Percentiles rank a stretch among this genome's conserved stretches.
These are phyloP conservation scores for Zelonia costaricensis DNA, from an alignment of 208 protist genomes.

Conservation along the genomic window DNA sequence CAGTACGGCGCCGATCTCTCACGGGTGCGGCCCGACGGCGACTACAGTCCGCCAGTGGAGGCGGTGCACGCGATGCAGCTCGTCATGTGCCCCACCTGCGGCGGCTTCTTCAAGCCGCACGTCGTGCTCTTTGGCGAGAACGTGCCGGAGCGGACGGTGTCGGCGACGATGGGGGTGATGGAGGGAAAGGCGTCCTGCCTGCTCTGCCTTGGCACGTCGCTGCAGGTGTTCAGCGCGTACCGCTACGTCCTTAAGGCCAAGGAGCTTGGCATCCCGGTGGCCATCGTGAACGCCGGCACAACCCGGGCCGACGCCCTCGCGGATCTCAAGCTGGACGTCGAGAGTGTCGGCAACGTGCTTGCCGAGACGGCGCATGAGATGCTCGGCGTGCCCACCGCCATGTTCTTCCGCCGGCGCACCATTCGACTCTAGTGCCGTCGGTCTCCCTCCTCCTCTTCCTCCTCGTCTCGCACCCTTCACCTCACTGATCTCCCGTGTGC, in stretches of 20 bases:
- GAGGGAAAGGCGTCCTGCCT: conserved; percentile 36
- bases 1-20: conserved; percentile 29
- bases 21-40: conserved; percentile 59
- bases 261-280: conserved; percentile 50
- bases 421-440: background rate
- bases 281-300: conserved; percentile 62
- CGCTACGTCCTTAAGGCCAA: conserved; percentile 67
- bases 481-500: too few relatives aligned
- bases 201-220: conserved; percentile 75
- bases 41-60: conserved; percentile 47
- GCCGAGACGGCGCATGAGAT: conserved; percentile 29
- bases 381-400: conserved; percentile 14
- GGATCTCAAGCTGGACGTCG: conserved; percentile 57
- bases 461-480: background rate
- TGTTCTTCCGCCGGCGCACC: conserved; percentile 19
- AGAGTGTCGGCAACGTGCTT: conserved; percentile 41
- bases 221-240: conserved; percentile 78
- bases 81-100: conserved; percentile 54
- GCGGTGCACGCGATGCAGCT: conserved; percentile 55
- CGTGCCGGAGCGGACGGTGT: conserved; percentile 40
- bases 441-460: background rate
- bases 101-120: conserved; percentile 71
- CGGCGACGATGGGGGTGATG: conserved; percentile 28
- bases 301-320: conserved; percentile 66
- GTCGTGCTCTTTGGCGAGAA: conserved; percentile 89